Conservation (phyloP, 2,329 filamentous ascomycete species). For the Paecilomyces variotii region DNA sequence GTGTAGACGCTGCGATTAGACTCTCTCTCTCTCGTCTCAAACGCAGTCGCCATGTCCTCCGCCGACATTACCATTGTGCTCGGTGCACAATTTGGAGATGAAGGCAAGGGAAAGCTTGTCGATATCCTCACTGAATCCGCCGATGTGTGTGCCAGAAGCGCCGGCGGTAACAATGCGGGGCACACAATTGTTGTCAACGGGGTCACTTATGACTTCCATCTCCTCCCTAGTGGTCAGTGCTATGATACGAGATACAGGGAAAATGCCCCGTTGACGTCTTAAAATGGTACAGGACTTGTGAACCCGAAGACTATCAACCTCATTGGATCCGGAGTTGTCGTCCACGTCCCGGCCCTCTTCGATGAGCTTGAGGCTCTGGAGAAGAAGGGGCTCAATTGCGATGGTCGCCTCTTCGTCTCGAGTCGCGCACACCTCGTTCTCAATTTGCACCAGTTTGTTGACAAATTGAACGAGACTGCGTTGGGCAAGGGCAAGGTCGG, state of each 20-base stretch:
- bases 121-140: slow-evolving; percentile 39
- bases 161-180: slow-evolving; percentile 38
- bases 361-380: slow-evolving; percentile 38
- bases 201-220: slow-evolving; percentile 43
- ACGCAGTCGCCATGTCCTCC: not conserved
- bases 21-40: not conserved
- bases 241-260: not conserved
- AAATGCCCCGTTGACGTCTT: not conserved
- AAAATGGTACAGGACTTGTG: slow-evolving; percentile 30
- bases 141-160: slow-evolving; percentile 37
- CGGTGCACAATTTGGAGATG: slow-evolving; percentile 42
- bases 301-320: slow-evolving; percentile 39
- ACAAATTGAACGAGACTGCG: slow-evolving; percentile 38
- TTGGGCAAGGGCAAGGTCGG: slow-evolving; percentile 40
- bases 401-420: slow-evolving; percentile 37
- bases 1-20: not conserved
- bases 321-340: slow-evolving; percentile 40
- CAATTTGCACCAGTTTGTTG: slow-evolving; percentile 38
- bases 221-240: slow-evolving; percentile 25
- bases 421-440: slow-evolving; percentile 40
- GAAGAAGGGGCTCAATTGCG: slow-evolving; percentile 35
- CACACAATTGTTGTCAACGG: slow-evolving; percentile 41
- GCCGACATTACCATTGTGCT: slow-evolving; percentile 37
- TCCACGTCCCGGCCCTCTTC: slow-evolving; percentile 42
- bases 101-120: slow-evolving; percentile 43